Evolutionary conservation across 2,329 filamentous ascomycete genomes (phyloP).

Genomic region (Aureobasidium sp.): DNA sequence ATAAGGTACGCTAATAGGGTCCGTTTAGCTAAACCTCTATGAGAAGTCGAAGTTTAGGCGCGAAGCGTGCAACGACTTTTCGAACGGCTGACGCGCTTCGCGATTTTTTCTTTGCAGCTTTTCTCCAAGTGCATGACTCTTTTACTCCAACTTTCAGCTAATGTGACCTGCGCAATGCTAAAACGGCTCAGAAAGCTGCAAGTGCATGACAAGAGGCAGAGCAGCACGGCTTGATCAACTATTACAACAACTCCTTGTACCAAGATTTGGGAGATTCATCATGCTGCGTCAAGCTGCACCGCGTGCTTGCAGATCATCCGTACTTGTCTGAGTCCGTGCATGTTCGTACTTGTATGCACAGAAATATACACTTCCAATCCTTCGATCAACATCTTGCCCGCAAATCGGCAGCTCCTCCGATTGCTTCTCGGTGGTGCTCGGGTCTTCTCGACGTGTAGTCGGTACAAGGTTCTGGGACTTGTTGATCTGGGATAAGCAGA

Average conservation of each 20-base stretch:
- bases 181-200: not conserved
- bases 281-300: not conserved
- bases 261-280: not conserved
- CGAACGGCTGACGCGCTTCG: conserved; percentile 4
- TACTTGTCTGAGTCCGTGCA: not conserved
- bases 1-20: conserved; percentile 3
- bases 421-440: not conserved
- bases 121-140: not conserved
- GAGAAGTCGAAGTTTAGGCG: not conserved
- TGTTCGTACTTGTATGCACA: not conserved
- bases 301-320: conserved; percentile 2
- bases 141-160: not conserved
- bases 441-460: not conserved
- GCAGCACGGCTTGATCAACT: not conserved
- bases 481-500: not conserved
- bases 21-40: not conserved
- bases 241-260: not conserved
- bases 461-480: not conserved
- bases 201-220: not conserved
- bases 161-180: not conserved
- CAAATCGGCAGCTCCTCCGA: not conserved
- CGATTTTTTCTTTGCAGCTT: not conserved
- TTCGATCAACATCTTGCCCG: not conserved
- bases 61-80: not conserved
- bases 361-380: not conserved